These are phyloP conservation scores for Zoysia pacifica DNA, from an alignment of 176 grass and related monocot genomes.

Conservation along the genomic window DNA sequence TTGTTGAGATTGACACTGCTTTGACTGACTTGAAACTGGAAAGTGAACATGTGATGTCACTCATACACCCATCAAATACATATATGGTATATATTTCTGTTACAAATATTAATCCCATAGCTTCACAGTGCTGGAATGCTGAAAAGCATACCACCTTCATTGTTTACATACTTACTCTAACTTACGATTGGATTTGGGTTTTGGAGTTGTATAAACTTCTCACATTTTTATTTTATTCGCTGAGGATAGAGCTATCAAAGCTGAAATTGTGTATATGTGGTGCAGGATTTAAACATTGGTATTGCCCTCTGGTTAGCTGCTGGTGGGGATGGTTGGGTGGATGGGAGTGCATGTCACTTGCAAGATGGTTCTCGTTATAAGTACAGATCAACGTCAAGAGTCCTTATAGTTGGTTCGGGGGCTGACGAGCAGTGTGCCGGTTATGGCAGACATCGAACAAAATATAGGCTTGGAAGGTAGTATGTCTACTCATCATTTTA, in stretches of 20 bases:
- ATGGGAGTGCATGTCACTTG: conserved; percentile 54
- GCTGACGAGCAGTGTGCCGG: conserved; percentile 97
- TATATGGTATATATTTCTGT: conserved; percentile 71
- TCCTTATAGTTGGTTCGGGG: conserved; percentile 87
- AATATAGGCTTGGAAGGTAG: conserved; percentile 94
- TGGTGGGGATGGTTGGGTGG: conserved; percentile 83
- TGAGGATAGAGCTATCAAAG: conserved; percentile 15
- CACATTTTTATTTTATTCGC: background rate
- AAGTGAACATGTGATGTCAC: conserved; percentile 76
- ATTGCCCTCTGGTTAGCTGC: conserved; percentile 94
- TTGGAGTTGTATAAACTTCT: conserved; percentile 7
- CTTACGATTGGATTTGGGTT: conserved; percentile 13
- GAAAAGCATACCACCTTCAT: background rate
- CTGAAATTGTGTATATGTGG: conserved; percentile 9
- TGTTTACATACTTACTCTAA: background rate
- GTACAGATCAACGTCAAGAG: conserved; percentile 71
- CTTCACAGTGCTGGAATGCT: background rate
- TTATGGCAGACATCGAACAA: conserved; percentile 90
- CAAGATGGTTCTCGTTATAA: conserved; percentile 50
- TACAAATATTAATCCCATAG: conserved; percentile 9
- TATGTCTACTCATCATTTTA: conserved; percentile 38
- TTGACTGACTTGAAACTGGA: conserved; percentile 69
- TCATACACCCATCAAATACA: conserved; percentile 91
- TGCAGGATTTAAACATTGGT: conserved; percentile 93
- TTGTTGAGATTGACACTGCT: conserved; percentile 86